Percentiles rank a stretch among this genome's conserved stretches.
Evolutionary conservation across 768 basidiomycete genomes (phyloP).

Genomic region (Pisolithus orientalis): DNA sequence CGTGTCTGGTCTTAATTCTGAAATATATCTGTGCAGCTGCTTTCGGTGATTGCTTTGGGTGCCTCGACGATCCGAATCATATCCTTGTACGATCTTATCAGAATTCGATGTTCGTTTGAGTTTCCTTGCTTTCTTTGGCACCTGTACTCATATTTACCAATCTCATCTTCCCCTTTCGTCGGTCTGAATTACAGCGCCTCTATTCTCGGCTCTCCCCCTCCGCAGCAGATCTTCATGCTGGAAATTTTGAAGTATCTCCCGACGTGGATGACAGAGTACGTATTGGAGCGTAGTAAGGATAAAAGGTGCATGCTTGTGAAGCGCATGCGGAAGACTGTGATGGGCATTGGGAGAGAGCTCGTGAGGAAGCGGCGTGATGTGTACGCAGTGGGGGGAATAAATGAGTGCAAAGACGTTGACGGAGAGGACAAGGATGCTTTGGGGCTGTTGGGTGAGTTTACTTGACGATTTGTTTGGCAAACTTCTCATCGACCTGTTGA

Average conservation of each 20-base stretch:
- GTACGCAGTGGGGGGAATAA: conserved; percentile 23
- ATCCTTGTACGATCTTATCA: conserved; percentile 50
- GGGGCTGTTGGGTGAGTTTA: conserved; percentile 46
- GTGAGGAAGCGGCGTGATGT: conserved; percentile 31
- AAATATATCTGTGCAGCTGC: conserved; percentile 11
- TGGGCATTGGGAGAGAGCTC: conserved; percentile 29
- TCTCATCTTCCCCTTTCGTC: background rate
- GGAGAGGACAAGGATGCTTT: conserved; percentile 40
- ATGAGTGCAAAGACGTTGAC: conserved; percentile 1
- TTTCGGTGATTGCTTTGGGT: conserved; percentile 50
- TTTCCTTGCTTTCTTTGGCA: background rate
- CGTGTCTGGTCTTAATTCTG: background rate
- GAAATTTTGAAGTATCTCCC: conserved; percentile 24
- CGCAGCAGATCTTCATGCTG: background rate
- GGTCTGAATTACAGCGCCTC: conserved; percentile 32
- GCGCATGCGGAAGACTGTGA: conserved; percentile 27
- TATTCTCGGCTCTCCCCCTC: conserved; percentile 38
- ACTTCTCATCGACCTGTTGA: background rate
- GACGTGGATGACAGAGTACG: conserved; percentile 30
- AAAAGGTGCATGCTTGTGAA: conserved; percentile 25
- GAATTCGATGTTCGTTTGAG: conserved; percentile 38
- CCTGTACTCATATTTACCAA: background rate
- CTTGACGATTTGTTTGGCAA: background rate
- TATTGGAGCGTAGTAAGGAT: background rate
- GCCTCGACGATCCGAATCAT: conserved; percentile 42